Evolutionary conservation across 768 basidiomycete genomes (phyloP).

Genomic region (Mrakia blollopis): DNA sequence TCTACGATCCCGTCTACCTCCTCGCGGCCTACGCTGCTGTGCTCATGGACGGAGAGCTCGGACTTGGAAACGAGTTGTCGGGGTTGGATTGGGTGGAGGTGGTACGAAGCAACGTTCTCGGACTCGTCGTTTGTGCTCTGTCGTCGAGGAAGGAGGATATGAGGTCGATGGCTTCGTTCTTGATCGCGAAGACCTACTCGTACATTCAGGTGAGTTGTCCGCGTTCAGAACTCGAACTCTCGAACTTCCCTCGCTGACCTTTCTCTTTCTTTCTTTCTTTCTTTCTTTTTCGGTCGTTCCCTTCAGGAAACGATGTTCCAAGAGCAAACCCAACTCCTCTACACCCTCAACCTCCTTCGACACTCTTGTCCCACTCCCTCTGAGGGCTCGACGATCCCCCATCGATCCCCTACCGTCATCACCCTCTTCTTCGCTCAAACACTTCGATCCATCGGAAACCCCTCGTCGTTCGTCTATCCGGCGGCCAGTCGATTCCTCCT

Average conservation of each 20-base stretch:
- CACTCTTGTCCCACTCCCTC: conserved; percentile 52
- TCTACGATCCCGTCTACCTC: conserved; percentile 79
- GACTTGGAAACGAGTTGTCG: conserved; percentile 45
- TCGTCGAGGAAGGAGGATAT: conserved; percentile 61
- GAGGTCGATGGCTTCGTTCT: conserved; percentile 58
- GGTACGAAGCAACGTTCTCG: conserved; percentile 71
- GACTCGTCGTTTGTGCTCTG: conserved; percentile 65
- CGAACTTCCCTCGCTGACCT: neutral
- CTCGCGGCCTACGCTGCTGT: conserved; percentile 62
- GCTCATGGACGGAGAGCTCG: conserved; percentile 49
- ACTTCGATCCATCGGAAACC: conserved; percentile 74
- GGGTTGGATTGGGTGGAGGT: conserved; percentile 79
- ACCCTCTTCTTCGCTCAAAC: conserved; percentile 80
- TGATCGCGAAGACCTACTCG: conserved; percentile 59
- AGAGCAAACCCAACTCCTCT: conserved; percentile 67
- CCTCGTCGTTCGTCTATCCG: conserved; percentile 82
- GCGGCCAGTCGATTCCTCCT: conserved; percentile 79
- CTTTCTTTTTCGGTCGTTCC: no score
- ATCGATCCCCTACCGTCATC: conserved; percentile 67
- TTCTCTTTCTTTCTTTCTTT: neutral
- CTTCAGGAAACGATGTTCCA: conserved; percentile 60
- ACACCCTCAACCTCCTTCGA: conserved; percentile 64
- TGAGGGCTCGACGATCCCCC: conserved; percentile 44
- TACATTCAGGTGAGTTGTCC: conserved; percentile 56
- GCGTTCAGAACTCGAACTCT: neutral